phyloP scores from a whole-genome alignment of 306 rosid species.

The Quercus dentata region DNA sequence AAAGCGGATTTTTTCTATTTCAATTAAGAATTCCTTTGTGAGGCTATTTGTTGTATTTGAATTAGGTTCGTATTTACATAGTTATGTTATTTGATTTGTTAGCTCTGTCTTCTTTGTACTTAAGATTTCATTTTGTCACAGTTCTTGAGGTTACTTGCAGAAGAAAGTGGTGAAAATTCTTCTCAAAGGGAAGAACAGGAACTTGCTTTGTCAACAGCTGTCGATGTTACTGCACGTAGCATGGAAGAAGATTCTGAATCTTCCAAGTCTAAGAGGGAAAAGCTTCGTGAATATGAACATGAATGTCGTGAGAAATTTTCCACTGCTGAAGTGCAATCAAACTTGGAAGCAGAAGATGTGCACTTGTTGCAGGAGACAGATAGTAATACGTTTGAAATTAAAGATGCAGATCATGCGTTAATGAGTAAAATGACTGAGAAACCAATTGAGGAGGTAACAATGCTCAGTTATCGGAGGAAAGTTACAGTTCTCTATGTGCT shows the following conservation, averaged over 20 bases:
- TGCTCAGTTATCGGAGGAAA: slow-evolving; percentile 75
- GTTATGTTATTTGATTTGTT: background rate
- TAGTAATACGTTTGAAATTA: slow-evolving; percentile 20
- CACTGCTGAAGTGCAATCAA: slow-evolving; percentile 36
- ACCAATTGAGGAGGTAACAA: slow-evolving; percentile 57
- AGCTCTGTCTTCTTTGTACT: background rate
- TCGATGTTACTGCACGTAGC: slow-evolving; percentile 51
- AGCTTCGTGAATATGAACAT: slow-evolving; percentile 52
- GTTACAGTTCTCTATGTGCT: slow-evolving; percentile 77
- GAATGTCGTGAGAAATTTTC: slow-evolving; percentile 62
- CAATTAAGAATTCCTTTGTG: background rate
- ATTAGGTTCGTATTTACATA: background rate
- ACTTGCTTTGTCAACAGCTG: slow-evolving; percentile 60
- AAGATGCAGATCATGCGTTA: slow-evolving; percentile 27
- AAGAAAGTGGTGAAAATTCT: slow-evolving; percentile 47
- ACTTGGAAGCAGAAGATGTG: slow-evolving; percentile 35
- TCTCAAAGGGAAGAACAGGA: slow-evolving; percentile 59
- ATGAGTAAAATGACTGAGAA: slow-evolving; percentile 36
- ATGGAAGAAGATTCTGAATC: slow-evolving; percentile 41
- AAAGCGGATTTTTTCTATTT: background rate
- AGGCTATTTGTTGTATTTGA: background rate
- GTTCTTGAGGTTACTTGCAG: slow-evolving; percentile 77
- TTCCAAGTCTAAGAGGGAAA: slow-evolving; percentile 52
- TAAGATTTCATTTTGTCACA: slow-evolving; percentile 26
- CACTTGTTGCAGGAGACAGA: slow-evolving; percentile 25